Evolutionary conservation across 1,284 basidiomycete genomes (phyloP), one percentile per base, ranked within the genome.

Genomic region (Hortiboletus rubellus): DNA sequence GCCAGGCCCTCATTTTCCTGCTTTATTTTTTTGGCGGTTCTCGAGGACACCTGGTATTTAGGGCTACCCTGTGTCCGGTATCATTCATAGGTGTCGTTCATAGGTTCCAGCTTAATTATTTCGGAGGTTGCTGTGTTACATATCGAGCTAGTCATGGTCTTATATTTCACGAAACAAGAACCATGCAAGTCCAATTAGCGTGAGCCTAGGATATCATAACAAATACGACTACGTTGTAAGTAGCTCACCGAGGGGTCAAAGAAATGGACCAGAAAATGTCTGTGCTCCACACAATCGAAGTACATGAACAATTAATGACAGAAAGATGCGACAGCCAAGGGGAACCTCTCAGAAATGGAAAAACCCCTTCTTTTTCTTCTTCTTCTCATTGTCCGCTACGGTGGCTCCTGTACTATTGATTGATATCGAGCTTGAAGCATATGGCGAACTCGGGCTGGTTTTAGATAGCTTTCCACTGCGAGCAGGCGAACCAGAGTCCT

Each of bases 301-400:
- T 36, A 27, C 27, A 27, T 27, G 43, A 42, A 47, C 40, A 15
- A 36, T 27, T 27, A 27, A 27, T 2, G 24, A 12, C 24, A 45
- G 22, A 50, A 18, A 36, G 15, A 50, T n/a, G 38, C 7, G 9
- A 46, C 18, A 44, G 2, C 18, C 3, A 14, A 50, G 6, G 22
- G 38, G 5, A 24, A 42, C 14, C 17, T 14, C 31, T 77, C 62
- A 86, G 66, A 87, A 87, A 43, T 82, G 77, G 76, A 92, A 91
- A 66, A 94, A 78, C 18, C 87, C 82, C 66, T 83, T 84, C 78
- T 89, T 91, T 79, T 90, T 92, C 76, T 89, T 89, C 77, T 87
- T 86, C 71, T 89, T 82, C 62, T 86, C 82, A 57, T 81, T 74
- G 47, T 71, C 66, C 66, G 65, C 72, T 18, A 72, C 72, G 45